Conservation (phyloP, 441 rosid species). For the Melianthus villosus region DNA sequence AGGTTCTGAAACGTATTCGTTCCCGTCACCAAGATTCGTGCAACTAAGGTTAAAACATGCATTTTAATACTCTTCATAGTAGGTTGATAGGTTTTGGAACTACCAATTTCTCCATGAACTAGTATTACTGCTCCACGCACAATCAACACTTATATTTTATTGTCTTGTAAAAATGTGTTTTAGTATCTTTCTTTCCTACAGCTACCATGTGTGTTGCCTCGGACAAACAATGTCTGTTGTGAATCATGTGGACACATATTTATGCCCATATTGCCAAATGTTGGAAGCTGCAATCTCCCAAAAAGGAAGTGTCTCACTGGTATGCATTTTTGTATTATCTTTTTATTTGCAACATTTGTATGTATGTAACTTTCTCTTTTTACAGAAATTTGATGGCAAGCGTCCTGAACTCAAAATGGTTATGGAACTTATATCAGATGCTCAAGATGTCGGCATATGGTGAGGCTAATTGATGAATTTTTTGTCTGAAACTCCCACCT, state of each 20-base stretch:
- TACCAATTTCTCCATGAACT: too few species aligned
- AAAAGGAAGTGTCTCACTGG: constrained; percentile 22
- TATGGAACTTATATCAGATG: constrained; percentile 23
- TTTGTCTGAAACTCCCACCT: too few species aligned
- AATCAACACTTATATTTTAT: too few species aligned
- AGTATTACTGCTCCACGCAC: too few species aligned
- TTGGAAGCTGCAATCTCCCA: constrained; percentile 14
- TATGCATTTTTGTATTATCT: constrained; percentile 12
- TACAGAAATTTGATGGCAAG: constrained; percentile 25
- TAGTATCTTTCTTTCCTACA: constrained; percentile 17
- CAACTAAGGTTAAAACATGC: too few species aligned
- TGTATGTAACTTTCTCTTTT: constrained; percentile 6
- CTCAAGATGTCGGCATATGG: constrained; percentile 25
- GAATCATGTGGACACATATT: constrained; percentile 13
- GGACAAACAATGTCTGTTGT: constrained; percentile 12
- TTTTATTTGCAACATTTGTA: too few species aligned
- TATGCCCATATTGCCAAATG: constrained; percentile 33
- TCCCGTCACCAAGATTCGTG: too few species aligned
- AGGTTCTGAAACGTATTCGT: too few species aligned
- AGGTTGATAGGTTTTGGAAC: too few species aligned
- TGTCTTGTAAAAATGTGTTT: not conserved
- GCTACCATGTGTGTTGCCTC: constrained; percentile 45
- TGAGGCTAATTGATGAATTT: too few species aligned
- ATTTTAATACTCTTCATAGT: too few species aligned
- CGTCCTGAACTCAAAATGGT: constrained; percentile 24